Evolutionary conservation across 164 flowering plant genomes (phyloP), one percentile per base, ranked within the genome.

Genomic region (Magnolia sinica): DNA sequence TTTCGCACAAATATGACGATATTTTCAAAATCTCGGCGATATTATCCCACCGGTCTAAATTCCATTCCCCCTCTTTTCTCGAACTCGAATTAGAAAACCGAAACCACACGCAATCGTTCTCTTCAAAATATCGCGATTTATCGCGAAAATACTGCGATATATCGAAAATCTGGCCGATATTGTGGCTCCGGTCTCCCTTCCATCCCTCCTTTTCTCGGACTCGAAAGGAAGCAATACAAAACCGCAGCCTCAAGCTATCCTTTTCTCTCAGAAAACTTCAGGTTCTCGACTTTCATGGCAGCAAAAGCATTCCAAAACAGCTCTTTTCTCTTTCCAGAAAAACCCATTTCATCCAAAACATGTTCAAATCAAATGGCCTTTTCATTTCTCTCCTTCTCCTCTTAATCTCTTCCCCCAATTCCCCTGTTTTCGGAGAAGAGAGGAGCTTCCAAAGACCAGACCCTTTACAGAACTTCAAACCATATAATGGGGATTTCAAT

Each of bases 201-300:
- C 45, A 37, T 37, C 7, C 45, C 45, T 11, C 29, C 64, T 19
- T 67, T 29, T 61, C 49, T 55, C n/a, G n/a, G 64, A 63, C 68
- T 29, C 63, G 4, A 19, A 63, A 58, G 71, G 55, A 78, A 64
- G 3, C 74, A 70, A 45, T 69, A 20, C 72, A 74, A 81, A 83
- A 80, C 88, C 80, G 77, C 65, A 73, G 79, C 83, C 85, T 82
- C 87, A 86, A 88, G 88, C 88, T 77, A 87, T 88, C 70, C 88
- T 82, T 86, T 64, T 77, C 88, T 84, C 50, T 81, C 52, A 68
- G 10, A 20, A n/a, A 31, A 29, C 49, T 55, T 70, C 58, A 50
- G 29, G 18, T 77, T 64, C 6, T 29, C 74, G 55, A 13, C 61
- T 27, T 72, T 68, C 77, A 72, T 76, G 74, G 77, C 77, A 67